Base-by-base conservation (phyloP, 2,329 filamentous ascomycete genomes). In the Fusarium sp. region DNA sequence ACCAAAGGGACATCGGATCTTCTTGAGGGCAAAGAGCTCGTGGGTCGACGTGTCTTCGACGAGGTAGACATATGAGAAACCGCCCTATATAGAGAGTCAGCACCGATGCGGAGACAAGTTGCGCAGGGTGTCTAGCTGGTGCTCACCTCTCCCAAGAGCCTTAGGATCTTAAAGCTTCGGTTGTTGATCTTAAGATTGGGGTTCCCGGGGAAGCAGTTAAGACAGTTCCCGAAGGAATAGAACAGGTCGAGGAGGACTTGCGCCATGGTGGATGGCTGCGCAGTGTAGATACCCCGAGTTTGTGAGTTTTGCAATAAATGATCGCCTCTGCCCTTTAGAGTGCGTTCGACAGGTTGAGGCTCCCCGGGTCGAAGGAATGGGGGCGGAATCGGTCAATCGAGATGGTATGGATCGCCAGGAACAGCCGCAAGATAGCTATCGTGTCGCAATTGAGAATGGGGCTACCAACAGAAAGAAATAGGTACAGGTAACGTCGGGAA, bases 61-160 rank as follows among this genome's bases (percentile, higher is more conserved):
- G 68, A 99, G 93, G 85, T 99, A 99, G 77, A 99, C 96, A 84
- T 98, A 99, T 74, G 95, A 98, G 87, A 99, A 99, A 79, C 96
- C 96, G 81, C 96, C 96, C 93, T 96, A 33, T 44, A 29, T 10
- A 22, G 49, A 40, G n/a, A 22, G 66, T 72, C 60, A 69, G 70
- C 38, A 49, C 10, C 6, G 22, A 31, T 31, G 11, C n/a, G 12
- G 22, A 33, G n/a, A 17, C 4, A 20, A 22, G 4, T n/a, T 8
- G 31, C 35, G 46, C 36, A 33, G 38, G 12, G 16, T 38, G 29
- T 42, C 35, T 33, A n/a, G n/a, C 8, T 22, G 4, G 36, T 17
- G 24, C n/a, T 35, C 86, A 95, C 93, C 89, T 99, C 96, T 82
- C 96, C 96, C 5, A 99, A 89, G 59, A 99, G 87, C 69, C 96